Base-by-base conservation (phyloP, 352 stramenopile species). In the Sclerospora graminicola region DNA sequence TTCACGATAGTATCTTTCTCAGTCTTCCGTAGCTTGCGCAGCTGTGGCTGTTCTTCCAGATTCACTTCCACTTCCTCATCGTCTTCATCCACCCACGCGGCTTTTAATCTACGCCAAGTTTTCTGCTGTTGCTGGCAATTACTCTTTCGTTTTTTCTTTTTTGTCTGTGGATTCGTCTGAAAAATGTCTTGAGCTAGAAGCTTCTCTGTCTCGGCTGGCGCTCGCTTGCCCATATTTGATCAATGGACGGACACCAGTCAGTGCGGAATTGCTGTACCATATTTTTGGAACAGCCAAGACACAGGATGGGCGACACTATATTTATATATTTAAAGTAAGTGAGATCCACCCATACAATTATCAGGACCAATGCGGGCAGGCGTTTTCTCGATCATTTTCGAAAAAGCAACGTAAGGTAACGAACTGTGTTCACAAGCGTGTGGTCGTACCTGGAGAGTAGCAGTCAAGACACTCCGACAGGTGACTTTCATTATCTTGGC, bases 31-130 rank as follows among this genome's bases (percentile, higher is more conserved):
- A 94, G 66, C 51, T 95, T 95, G 38, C 79, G 79, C 47, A 90
- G 59, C 9, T 79, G 82, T 19, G 55, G 61, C 42, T 84, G 59
- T 20, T 82, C 60, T 27, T 77, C 63, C 7, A 95, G 54, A 45
- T 74, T 82, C 35, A 94, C 71, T 26, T 81, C 46, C 13, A 94
- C 60, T 13, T 73, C 50, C 5, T 65, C 67, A 45, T 95, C 84
- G 42, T 95, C 84, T 6, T 94, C 83, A 59, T 95, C 84, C 32
- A 88, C 66, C 84, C 84, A 95, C 13, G 79, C 84, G 0, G 75
- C 60, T 32, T 81, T 64, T 8, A 78, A 40, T 18, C 59, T 56
- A 0, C 32, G 39, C 11, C 39, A 14, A 13, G 1, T 6, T 8
- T 43, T 47, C 2, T 31, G 23, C 11, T 48, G 40, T n/a, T 57